Percentiles rank a stretch among this genome's conserved stretches.
Evolutionary conservation across 305 asterid genomes (phyloP).

Genomic region (Fraxinus nigra): DNA sequence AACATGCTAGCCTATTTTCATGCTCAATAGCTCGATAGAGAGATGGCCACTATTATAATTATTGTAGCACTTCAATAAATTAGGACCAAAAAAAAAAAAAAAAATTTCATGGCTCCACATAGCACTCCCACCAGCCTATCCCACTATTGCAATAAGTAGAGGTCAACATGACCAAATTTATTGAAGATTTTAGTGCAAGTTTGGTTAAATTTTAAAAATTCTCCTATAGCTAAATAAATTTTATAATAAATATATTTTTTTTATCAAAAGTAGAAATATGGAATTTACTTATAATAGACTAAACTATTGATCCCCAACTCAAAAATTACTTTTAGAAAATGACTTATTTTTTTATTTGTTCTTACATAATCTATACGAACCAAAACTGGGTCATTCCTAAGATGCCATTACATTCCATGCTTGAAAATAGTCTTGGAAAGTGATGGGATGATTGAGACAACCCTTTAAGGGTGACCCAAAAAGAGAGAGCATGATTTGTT

Average conservation of each 20-base stretch:
- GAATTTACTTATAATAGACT: neutral
- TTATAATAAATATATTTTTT: neutral
- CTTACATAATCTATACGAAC: neutral
- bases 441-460: neutral
- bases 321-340: neutral
- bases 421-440: neutral
- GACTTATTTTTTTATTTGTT: neutral
- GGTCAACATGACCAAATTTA: neutral
- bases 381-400: neutral
- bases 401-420: conserved; percentile 4
- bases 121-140: conserved; percentile 8
- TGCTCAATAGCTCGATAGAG: neutral
- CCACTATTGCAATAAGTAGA: neutral
- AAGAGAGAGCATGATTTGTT: neutral
- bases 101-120: conserved; percentile 23
- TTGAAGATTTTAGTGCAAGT: neutral
- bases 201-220: neutral
- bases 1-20: neutral
- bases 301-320: neutral
- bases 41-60: neutral
- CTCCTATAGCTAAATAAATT: neutral
- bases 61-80: neutral
- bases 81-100: conserved; percentile 22
- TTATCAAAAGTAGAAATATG: neutral
- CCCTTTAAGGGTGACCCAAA: neutral